Conservation (phyloP, 2,329 filamentous ascomycete genomes). For the Graphilbum sp. region DNA sequence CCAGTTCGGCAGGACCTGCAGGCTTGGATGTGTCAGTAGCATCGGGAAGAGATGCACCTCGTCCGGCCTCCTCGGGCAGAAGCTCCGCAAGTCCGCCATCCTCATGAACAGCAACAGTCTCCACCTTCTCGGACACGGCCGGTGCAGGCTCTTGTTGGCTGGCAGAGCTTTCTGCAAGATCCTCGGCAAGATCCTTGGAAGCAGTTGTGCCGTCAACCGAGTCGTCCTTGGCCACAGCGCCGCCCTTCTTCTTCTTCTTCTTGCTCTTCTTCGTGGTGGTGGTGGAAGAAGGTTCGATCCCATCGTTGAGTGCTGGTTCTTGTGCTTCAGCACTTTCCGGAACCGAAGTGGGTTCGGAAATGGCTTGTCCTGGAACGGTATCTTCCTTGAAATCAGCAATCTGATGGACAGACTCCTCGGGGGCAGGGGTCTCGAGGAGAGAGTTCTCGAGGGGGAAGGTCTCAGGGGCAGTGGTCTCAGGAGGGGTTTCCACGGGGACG, state of each 20-base stretch:
- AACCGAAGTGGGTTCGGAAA: not conserved
- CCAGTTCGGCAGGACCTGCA: not conserved
- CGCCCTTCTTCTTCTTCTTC: slow-evolving; percentile 2
- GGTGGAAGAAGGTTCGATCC: not conserved
- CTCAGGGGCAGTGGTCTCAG: too few species aligned
- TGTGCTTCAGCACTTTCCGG: not conserved
- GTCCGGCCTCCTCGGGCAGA: not conserved
- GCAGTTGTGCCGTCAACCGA: not conserved
- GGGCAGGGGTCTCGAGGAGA: too few species aligned
- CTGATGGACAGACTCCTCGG: too few species aligned
- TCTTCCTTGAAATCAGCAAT: too few species aligned
- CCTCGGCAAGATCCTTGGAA: too few species aligned
- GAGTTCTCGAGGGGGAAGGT: too few species aligned
- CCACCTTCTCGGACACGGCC: too few species aligned
- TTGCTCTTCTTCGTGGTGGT: not conserved
- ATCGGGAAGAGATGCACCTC: not conserved
- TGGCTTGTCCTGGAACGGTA: too few species aligned
- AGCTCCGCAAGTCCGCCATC: not conserved
- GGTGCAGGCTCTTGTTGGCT: too few species aligned
- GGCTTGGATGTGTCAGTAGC: not conserved
- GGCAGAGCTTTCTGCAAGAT: too few species aligned
- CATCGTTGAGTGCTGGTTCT: not conserved
- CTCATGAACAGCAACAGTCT: too few species aligned
- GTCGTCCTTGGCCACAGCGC: not conserved
- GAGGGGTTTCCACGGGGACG: too few species aligned